These are phyloP conservation scores for Umbelopsis isabellina DNA, from an alignment of 192 early-diverging fungal genomes.

Conservation along the genomic window DNA sequence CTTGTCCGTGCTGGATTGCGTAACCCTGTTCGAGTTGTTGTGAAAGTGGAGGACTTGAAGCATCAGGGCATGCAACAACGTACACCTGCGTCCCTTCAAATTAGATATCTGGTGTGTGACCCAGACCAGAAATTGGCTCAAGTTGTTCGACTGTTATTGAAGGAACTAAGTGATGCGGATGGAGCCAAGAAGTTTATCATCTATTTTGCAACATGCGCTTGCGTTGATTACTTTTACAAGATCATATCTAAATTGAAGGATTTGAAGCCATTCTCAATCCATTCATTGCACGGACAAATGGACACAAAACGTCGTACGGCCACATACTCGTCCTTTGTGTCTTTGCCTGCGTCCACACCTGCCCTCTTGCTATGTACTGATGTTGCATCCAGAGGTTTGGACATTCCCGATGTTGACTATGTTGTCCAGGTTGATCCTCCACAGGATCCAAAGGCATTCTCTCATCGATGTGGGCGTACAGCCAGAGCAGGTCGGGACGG, in stretches of 20 bases:
- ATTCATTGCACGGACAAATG: constrained; percentile 94
- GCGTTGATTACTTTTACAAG: constrained; percentile 94
- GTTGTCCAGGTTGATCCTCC: constrained; percentile 96
- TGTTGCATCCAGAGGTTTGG: constrained; percentile 93
- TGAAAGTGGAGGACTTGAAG: constrained; percentile 79
- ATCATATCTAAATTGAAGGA: constrained; percentile 47
- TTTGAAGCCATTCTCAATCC: constrained; percentile 58
- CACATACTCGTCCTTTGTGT: constrained; percentile 76
- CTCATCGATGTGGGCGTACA: constrained; percentile 94
- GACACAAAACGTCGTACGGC: constrained; percentile 82
- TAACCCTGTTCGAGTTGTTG: constrained; percentile 88
- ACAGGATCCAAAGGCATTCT: constrained; percentile 94
- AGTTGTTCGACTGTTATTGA: constrained; percentile 67
- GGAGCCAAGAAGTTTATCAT: constrained; percentile 84
- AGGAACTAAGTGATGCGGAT: constrained; percentile 23
- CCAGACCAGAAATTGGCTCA: constrained; percentile 83
- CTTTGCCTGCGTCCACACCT: constrained; percentile 62
- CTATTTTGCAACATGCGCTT: constrained; percentile 95
- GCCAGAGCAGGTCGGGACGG: constrained; percentile 87
- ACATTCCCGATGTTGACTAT: constrained; percentile 94
- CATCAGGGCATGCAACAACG: constrained; percentile 50
- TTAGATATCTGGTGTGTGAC: constrained; percentile 76
- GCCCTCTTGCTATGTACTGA: constrained; percentile 93
- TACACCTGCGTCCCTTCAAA: constrained; percentile 66
- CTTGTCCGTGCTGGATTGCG: constrained; percentile 86